Base-by-base conservation (phyloP, 176 grass and related monocot species). In the Musa acuminata region DNA sequence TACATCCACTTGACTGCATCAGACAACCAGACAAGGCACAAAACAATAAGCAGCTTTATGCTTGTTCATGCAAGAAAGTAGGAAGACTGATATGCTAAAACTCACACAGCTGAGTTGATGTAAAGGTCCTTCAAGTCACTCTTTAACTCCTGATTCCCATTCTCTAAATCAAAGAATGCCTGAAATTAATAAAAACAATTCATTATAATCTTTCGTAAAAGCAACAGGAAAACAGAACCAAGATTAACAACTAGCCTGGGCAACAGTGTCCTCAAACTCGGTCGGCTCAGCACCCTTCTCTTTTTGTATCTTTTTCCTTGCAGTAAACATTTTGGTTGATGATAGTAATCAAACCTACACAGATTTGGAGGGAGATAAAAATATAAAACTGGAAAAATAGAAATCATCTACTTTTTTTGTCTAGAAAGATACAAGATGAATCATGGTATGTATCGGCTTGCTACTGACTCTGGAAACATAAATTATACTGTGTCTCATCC, bases 301-400 rank as follows among this genome's bases (percentile, higher is more conserved):
- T 73, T 82, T 82, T 54, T 82, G 73, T 63, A 82, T 82, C 57
- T 82, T 82, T 74, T 75, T 82, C 72, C 64, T 64, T 20, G 72
- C 72, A 20, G 73, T 82, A 48, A 20, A 82, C 80, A 82, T 70
- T 69, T 52, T 82, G 25, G 3, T 25, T 35, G 13, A 13, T 48
- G 17, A 69, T 49, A 22, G 2, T 21, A 17, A 69, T 29, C 12
- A 17, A 48, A 21, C 66, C 66, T 69, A 48, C 27, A 9, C 8
- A 69, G 22, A 6, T 1, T 11, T 27, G 17, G 11, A 69, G 19
- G 29, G 66, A 69, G 22, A 49, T 19, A 16, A 69, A 49, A 69
- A 48, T 49, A 49, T 69, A 9, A 20, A 48, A 43, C 35, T 43
- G 0, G 35, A 43, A 43, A 43, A 43, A 43, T 43, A 43, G 35